Percentiles rank a stretch among this genome's conserved stretches.
Conservation (phyloP, 2,329 filamentous ascomycete genomes). For the Paecilomyces sp. region DNA sequence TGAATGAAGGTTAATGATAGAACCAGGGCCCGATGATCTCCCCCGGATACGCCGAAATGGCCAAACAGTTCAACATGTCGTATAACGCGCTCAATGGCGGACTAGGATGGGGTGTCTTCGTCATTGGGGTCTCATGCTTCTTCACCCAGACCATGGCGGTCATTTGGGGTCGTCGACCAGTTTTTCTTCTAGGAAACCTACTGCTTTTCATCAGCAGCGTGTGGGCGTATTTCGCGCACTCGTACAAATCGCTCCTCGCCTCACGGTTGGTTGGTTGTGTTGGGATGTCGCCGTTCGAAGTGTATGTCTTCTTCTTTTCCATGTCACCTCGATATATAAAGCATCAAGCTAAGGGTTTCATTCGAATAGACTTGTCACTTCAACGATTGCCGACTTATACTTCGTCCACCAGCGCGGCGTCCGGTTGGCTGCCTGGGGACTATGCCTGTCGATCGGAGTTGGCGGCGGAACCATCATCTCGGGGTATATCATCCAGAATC, state of each 20-base stretch:
- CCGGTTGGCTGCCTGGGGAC: conserved; percentile 32
- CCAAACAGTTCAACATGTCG: conserved; percentile 21
- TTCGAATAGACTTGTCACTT: neutral
- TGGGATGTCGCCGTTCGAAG: conserved; percentile 14
- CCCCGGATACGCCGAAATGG: conserved; percentile 27
- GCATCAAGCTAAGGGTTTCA: no score
- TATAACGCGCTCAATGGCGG: conserved; percentile 26
- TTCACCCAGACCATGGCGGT: conserved; percentile 11
- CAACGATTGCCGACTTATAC: conserved; percentile 38
- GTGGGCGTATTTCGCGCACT: conserved; percentile 13
- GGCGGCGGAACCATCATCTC: conserved; percentile 29
- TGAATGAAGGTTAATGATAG: neutral
- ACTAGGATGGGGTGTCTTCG: conserved; percentile 25
- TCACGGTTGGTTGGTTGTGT: conserved; percentile 12
- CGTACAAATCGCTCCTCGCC: conserved; percentile 12
- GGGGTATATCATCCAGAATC: conserved; percentile 33
- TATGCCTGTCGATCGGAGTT: conserved; percentile 34
- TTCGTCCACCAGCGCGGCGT: conserved; percentile 39
- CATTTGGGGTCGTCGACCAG: conserved; percentile 11
- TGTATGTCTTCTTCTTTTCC: neutral
- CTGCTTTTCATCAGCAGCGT: conserved; percentile 11
- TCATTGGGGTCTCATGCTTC: conserved; percentile 20
- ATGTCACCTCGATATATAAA: no score
- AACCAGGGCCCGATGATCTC: conserved; percentile 26
- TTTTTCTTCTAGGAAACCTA: conserved; percentile 10